Conservation (phyloP, 2,329 filamentous ascomycete species). For the Clonostachys solani region DNA sequence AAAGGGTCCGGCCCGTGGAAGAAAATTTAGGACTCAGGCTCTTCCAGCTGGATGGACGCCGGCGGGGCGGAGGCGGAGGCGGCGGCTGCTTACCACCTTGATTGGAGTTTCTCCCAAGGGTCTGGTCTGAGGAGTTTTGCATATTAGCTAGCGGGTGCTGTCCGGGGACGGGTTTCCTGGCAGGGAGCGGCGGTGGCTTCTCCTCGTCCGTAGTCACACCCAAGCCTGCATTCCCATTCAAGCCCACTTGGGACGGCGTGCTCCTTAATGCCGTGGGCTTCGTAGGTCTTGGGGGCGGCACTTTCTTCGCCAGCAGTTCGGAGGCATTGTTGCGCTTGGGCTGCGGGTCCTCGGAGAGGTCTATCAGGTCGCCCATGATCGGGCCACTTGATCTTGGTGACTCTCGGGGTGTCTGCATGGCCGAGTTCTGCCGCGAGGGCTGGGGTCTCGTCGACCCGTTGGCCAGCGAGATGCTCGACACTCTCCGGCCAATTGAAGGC, state of each 20-base stretch:
- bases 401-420: not conserved
- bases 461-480: constrained; percentile 15
- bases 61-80: constrained; percentile 14
- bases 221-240: not conserved
- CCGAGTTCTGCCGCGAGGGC: not conserved
- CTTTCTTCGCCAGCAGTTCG: constrained; percentile 20
- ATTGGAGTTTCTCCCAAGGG: no score
- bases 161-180: constrained; percentile 24
- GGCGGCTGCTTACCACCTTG: not conserved
- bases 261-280: constrained; percentile 55
- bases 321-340: constrained; percentile 24
- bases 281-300: constrained; percentile 49
- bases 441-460: constrained; percentile 1
- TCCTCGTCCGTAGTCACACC: not conserved
- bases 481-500: constrained; percentile 33
- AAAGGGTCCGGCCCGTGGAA: constrained; percentile 3
- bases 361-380: constrained; percentile 55
- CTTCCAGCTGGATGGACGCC: constrained; percentile 19
- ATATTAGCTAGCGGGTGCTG: constrained; percentile 6
- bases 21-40: constrained; percentile 14
- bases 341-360: constrained; percentile 51
- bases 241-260: constrained; percentile 22
- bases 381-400: constrained; percentile 24
- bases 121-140: not conserved
- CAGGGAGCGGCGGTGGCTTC: constrained; percentile 25